Conservation (phyloP, 2,329 filamentous ascomycete genomes). For the Paramyrothecium roridum region DNA sequence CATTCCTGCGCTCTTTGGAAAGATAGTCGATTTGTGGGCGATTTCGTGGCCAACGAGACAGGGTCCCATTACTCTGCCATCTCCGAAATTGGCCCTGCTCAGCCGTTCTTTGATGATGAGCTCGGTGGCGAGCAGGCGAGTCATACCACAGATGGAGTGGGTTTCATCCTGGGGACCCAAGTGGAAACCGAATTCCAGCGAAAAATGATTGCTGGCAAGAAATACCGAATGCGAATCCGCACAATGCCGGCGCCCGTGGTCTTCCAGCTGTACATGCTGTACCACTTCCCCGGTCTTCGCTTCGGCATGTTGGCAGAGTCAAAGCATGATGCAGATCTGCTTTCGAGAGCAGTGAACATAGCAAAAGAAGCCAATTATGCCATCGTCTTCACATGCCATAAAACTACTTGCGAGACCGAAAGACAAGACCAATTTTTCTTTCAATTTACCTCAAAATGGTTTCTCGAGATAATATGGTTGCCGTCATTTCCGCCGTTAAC, state of each 20-base stretch:
- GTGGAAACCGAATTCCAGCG: slow-evolving; percentile 25
- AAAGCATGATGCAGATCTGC: slow-evolving; percentile 31
- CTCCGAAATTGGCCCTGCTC: slow-evolving; percentile 25
- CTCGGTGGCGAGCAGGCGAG: slow-evolving; percentile 25
- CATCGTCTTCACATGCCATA: slow-evolving; percentile 52
- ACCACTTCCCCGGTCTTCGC: slow-evolving; percentile 25
- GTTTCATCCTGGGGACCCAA: slow-evolving; percentile 26
- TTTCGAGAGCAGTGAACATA: slow-evolving; percentile 49
- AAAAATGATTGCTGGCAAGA: slow-evolving; percentile 20
- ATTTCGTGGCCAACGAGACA: slow-evolving; percentile 24
- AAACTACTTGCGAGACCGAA: slow-evolving; percentile 47
- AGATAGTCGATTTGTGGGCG: slow-evolving; percentile 25
- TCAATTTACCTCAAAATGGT: slow-evolving; percentile 59
- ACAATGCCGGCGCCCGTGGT: slow-evolving; percentile 24
- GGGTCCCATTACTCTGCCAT: slow-evolving; percentile 27
- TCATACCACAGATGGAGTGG: slow-evolving; percentile 28
- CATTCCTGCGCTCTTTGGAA: slow-evolving; percentile 17
- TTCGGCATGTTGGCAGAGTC: slow-evolving; percentile 26
- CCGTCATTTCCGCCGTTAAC: no score
- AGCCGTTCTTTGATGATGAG: slow-evolving; percentile 25
- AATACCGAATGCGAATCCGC: slow-evolving; percentile 26
- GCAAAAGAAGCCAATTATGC: slow-evolving; percentile 60
- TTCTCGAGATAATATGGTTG: slow-evolving; percentile 56
- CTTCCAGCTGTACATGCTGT: slow-evolving; percentile 23
- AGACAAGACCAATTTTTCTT: slow-evolving; percentile 67